Conservation (phyloP, 2,329 filamentous ascomycete genomes). For the Claviceps fusiformis region DNA sequence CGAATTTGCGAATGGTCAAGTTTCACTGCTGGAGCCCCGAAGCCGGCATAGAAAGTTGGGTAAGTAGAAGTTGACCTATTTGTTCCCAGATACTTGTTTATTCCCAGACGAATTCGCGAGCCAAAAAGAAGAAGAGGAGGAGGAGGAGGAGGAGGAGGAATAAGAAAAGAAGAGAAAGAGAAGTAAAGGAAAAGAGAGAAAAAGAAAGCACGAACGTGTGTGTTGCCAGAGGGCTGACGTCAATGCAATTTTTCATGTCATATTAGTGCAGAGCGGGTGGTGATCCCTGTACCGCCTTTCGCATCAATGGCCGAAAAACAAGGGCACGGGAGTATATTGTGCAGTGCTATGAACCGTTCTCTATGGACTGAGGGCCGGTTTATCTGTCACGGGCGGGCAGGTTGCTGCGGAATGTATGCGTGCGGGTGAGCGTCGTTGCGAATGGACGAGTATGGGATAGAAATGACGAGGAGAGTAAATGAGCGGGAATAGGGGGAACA, state of each 20-base stretch:
- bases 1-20: background rate
- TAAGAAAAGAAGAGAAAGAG: too few relatives aligned
- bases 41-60: background rate
- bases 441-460: background rate
- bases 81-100: too few relatives aligned
- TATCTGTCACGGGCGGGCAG: too few relatives aligned
- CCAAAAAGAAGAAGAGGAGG: too few relatives aligned
- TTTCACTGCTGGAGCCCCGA: background rate
- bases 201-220: too few relatives aligned
- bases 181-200: too few relatives aligned
- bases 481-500: background rate
- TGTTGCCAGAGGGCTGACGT: background rate
- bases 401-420: background rate
- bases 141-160: too few relatives aligned
- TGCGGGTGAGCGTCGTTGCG: background rate
- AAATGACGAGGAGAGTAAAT: background rate
- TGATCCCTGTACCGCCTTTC: background rate
- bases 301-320: too few relatives aligned
- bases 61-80: background rate
- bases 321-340: background rate
- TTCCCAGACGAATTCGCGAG: too few relatives aligned
- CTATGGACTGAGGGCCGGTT: background rate
- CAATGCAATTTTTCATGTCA: background rate
- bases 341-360: background rate
- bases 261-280: background rate